Conservation (phyloP, 169 alveolate species). For the Eimeria tenella region DNA sequence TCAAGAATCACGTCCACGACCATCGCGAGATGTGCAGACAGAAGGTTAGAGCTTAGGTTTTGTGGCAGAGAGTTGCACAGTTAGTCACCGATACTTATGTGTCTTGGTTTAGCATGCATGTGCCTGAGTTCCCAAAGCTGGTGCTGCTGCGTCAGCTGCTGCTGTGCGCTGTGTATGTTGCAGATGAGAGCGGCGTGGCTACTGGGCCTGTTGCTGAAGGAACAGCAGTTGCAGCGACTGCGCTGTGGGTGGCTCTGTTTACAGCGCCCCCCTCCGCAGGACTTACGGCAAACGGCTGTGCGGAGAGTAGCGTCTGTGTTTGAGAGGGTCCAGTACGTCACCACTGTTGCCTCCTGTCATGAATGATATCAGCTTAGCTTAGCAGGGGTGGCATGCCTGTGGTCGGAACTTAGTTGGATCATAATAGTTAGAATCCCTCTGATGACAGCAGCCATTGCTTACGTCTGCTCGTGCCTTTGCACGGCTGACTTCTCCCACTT, state of each 20-base stretch:
- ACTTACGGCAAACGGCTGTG: not conserved
- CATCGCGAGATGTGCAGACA: constrained; percentile 34
- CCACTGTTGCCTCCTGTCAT: not conserved
- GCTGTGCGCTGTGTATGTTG: not conserved
- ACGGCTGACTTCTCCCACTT: no score
- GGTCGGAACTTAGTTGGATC: no score
- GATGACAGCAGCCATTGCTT: no score
- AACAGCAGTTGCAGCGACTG: constrained; percentile 10
- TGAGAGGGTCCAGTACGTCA: constrained; percentile 14
- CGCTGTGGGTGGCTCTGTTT: constrained; percentile 36
- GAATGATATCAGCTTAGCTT: not conserved
- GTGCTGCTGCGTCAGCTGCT: constrained; percentile 1
- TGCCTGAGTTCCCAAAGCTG: not conserved
- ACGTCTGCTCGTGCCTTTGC: no score
- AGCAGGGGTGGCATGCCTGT: no score
- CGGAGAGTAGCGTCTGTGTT: not conserved
- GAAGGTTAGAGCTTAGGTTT: constrained; percentile 20
- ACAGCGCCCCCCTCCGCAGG: constrained; percentile 3
- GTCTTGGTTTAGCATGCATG: not conserved
- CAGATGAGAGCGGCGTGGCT: constrained; percentile 61
- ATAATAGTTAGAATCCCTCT: no score
- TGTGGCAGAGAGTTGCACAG: not conserved
- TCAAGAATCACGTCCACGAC: constrained; percentile 11
- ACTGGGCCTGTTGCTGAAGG: constrained; percentile 24
- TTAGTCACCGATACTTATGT: not conserved